A percentile compares a stretch with the other conserved stretches of the same genome.
Evolutionary conservation across 805 yeast genomes (phyloP).

Genomic region (Hanseniaspora occidentalis): DNA sequence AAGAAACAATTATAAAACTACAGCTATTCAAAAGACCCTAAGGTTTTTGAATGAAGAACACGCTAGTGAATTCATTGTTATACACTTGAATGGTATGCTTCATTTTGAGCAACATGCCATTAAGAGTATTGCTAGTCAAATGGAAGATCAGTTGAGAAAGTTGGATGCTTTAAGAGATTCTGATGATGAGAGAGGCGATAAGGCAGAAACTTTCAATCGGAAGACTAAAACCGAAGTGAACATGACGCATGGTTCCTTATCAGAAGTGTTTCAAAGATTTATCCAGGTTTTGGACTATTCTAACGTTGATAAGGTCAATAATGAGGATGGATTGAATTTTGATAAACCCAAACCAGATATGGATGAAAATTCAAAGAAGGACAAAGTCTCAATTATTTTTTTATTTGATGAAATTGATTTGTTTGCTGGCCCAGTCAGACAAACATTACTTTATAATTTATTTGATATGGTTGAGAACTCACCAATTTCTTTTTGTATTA

Average conservation of each 20-base stretch:
- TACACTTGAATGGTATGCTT: conserved; percentile 55
- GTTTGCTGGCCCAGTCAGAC: conserved; percentile 59
- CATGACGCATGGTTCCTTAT: conserved; percentile 41
- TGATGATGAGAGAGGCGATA: conserved; percentile 8
- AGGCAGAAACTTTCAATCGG: conserved; percentile 5
- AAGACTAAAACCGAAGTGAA: conserved; percentile 10
- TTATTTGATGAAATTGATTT: conserved; percentile 77
- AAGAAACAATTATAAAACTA: conserved; percentile 62
- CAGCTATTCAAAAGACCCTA: conserved; percentile 47
- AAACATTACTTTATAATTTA: conserved; percentile 74
- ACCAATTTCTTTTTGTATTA: conserved; percentile 61
- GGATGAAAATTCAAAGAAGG: conserved; percentile 5
- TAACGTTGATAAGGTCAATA: neutral
- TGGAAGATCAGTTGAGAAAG: conserved; percentile 37
- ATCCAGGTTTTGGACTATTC: conserved; percentile 36
- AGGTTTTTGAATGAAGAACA: conserved; percentile 28
- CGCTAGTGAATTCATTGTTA: conserved; percentile 41
- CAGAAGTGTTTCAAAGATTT: conserved; percentile 49
- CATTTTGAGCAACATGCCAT: conserved; percentile 71
- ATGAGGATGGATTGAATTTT: neutral
- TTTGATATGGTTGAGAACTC: conserved; percentile 74
- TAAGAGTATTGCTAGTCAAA: conserved; percentile 73
- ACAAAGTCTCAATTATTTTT: conserved; percentile 45
- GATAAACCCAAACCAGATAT: neutral
- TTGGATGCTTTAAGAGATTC: conserved; percentile 15